Conservation (phyloP, 1,139 yeast genomes). For the Arxiozyma telluris region DNA sequence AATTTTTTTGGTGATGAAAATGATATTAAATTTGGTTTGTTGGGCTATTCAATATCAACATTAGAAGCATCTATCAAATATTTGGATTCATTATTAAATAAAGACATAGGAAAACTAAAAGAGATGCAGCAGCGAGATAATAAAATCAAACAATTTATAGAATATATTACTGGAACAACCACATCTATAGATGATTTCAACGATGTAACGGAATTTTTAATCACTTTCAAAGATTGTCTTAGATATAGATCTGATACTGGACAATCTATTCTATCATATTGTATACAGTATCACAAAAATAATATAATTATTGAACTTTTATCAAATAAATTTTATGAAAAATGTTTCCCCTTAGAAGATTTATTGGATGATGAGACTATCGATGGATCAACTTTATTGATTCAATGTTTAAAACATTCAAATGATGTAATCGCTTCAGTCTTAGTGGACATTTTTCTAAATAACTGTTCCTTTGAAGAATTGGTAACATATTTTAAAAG, state of each 20-base stretch:
- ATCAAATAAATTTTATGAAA: constrained; percentile 33
- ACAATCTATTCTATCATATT: constrained; percentile 54
- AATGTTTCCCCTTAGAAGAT: constrained; percentile 56
- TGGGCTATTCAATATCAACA: constrained; percentile 64
- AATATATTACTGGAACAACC: constrained; percentile 17
- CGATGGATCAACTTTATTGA: constrained; percentile 46
- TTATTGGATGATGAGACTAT: constrained; percentile 54
- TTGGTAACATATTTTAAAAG: constrained; percentile 42
- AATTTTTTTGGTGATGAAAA: constrained; percentile 46
- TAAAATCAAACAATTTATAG: not conserved
- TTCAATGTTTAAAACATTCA: constrained; percentile 52
- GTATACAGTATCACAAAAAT: constrained; percentile 39
- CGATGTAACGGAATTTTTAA: not conserved
- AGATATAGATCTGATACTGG: constrained; percentile 53
- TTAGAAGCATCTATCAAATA: constrained; percentile 74
- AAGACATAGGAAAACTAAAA: not conserved
- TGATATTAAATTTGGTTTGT: constrained; percentile 39
- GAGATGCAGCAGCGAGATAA: constrained; percentile 6
- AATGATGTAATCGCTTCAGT: constrained; percentile 40
- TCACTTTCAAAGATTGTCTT: constrained; percentile 9
- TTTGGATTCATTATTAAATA: constrained; percentile 15
- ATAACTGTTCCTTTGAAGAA: constrained; percentile 40
- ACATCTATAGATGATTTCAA: constrained; percentile 26
- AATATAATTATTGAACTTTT: constrained; percentile 39
- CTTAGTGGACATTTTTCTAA: constrained; percentile 40